Conservation (phyloP, 352 stramenopile genomes). For the Nothophytophthora sp. region DNA sequence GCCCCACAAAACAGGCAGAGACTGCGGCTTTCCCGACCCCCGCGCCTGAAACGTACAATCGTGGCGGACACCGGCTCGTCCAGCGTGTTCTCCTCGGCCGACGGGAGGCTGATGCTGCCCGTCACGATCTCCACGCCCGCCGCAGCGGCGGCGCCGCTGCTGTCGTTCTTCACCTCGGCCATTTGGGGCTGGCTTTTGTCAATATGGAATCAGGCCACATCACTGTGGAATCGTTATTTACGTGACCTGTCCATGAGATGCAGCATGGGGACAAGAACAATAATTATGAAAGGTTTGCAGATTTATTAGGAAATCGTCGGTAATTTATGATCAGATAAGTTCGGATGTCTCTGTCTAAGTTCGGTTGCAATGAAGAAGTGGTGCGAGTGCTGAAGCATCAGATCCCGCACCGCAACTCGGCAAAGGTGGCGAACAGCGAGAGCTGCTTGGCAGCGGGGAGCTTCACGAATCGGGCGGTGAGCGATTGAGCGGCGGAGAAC, state of each 20-base stretch:
- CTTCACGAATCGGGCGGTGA: conserved; percentile 31
- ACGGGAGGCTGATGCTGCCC: conserved; percentile 81
- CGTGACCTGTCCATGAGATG: too few species aligned
- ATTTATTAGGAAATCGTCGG: too few species aligned
- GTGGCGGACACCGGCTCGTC: conserved; percentile 88
- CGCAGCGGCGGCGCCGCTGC: neutral
- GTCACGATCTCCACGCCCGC: conserved; percentile 51
- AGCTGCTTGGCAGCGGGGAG: conserved; percentile 31
- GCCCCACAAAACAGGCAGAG: neutral
- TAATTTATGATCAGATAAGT: too few species aligned
- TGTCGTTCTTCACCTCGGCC: conserved; percentile 17
- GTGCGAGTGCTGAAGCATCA: neutral
- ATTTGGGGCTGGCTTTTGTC: neutral
- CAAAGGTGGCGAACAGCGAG: conserved; percentile 33
- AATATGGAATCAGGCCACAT: too few species aligned
- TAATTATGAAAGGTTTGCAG: too few species aligned
- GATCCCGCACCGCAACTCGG: conserved; percentile 24
- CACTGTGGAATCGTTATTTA: too few species aligned
- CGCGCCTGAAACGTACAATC: conserved; percentile 87
- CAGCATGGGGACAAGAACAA: too few species aligned
- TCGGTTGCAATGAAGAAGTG: conserved; percentile 3
- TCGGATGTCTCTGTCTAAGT: neutral
- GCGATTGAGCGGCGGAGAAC: conserved; percentile 27
- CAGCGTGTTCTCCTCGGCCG: conserved; percentile 76
- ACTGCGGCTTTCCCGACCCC: too few species aligned